Evolutionary conservation across 2,329 filamentous ascomycete species (phyloP).

Genomic region (Talaromyces sp.): DNA sequence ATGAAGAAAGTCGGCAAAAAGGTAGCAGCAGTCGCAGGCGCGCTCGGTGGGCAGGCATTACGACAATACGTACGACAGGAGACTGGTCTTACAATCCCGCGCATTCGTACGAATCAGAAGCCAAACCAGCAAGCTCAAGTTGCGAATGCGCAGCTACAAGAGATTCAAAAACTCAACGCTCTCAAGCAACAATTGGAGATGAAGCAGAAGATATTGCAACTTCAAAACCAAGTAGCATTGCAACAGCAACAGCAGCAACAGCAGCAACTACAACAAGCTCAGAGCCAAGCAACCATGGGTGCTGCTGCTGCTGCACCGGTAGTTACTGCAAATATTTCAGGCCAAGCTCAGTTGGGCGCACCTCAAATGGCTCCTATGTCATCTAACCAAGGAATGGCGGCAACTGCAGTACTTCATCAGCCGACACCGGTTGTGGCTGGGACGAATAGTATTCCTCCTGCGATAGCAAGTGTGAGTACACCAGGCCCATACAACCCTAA

Average conservation of each 20-base stretch:
- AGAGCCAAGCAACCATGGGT: background rate
- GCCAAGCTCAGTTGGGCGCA: background rate
- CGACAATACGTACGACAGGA: conserved; percentile 10
- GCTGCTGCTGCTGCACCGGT: background rate
- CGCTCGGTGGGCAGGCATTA: background rate
- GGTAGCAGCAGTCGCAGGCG: conserved; percentile 12
- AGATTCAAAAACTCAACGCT: conserved; percentile 9
- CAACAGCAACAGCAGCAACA: conserved; percentile 1
- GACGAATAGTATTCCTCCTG: background rate
- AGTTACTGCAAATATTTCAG: background rate
- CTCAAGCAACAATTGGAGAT: conserved; percentile 10
- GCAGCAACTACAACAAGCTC: background rate
- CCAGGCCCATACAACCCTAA: background rate
- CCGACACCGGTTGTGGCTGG: background rate
- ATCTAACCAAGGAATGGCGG: background rate
- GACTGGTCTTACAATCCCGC: conserved; percentile 11
- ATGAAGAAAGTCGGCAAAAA: conserved; percentile 15
- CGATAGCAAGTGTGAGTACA: background rate
- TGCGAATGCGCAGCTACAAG: conserved; percentile 6
- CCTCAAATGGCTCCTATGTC: background rate
- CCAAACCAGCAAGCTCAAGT: conserved; percentile 3
- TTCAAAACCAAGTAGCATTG: conserved; percentile 8
- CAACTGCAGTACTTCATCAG: background rate
- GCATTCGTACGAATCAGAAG: background rate
- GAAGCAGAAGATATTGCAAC: conserved; percentile 9